These are phyloP conservation scores for Schizophyllum commune DNA, from an alignment of 1,284 basidiomycete genomes.

Conservation along the genomic window DNA sequence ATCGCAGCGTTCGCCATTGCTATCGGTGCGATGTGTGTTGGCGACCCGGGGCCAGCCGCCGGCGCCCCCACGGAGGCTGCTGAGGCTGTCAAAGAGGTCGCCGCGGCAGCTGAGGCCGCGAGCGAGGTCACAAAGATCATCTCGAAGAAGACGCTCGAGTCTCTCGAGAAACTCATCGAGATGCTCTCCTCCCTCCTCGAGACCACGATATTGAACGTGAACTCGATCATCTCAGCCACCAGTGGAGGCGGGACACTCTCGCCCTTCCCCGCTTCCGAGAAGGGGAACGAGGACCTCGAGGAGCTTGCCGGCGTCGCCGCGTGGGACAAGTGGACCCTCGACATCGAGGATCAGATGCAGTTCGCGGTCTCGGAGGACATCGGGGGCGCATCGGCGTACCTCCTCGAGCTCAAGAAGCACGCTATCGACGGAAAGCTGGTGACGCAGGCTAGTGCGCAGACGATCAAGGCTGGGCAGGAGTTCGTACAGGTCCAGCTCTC, in stretches of 20 bases:
- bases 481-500: background rate
- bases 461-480: background rate
- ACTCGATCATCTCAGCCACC: background rate
- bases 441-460: background rate
- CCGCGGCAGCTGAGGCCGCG: background rate
- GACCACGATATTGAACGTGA: background rate
- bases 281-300: background rate
- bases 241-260: background rate
- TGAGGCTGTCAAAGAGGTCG: background rate
- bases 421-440: background rate
- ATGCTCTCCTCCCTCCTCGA: background rate
- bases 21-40: background rate
- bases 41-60: background rate
- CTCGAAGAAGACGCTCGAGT: background rate
- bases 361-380: background rate
- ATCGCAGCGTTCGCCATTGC: background rate
- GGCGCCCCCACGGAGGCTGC: background rate
- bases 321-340: background rate
- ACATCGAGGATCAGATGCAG: background rate
- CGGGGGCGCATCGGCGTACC: background rate
- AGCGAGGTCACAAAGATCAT: background rate
- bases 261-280: background rate
- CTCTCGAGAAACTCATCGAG: background rate
- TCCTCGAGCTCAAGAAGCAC: background rate
- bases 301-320: background rate